Evolutionary conservation across 768 basidiomycete species (phyloP).

Genomic region (Megacollybia marginata): DNA sequence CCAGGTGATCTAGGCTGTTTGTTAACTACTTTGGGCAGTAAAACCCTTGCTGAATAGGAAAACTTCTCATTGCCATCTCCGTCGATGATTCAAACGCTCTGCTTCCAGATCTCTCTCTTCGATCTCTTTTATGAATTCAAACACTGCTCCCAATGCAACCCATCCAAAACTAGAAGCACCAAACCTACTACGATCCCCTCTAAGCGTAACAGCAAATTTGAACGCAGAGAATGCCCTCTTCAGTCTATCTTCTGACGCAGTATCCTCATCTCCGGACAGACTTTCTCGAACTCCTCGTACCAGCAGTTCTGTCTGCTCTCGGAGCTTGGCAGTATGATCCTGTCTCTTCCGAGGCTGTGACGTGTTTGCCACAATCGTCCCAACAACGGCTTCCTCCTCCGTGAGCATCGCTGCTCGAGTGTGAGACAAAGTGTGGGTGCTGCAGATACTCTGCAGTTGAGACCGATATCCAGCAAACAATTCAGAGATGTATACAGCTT

Average conservation of each 20-base stretch:
- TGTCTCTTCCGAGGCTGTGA: slow-evolving; percentile 48
- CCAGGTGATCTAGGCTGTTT: too few relatives aligned
- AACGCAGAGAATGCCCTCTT: slow-evolving; percentile 33
- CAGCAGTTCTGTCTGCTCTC: slow-evolving; percentile 47
- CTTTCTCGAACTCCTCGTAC: slow-evolving; percentile 42
- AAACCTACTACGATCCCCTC: slow-evolving; percentile 23
- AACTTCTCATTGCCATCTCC: too few relatives aligned
- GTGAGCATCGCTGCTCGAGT: slow-evolving; percentile 33
- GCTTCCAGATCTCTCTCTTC: slow-evolving; percentile 21
- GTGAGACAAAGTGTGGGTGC: slow-evolving; percentile 37
- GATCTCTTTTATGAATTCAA: slow-evolving; percentile 43
- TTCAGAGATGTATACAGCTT: slow-evolving; percentile 2
- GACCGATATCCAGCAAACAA: slow-evolving; percentile 34
- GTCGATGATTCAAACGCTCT: too few relatives aligned
- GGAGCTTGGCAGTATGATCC: slow-evolving; percentile 45
- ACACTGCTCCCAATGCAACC: slow-evolving; percentile 50
- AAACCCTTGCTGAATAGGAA: too few relatives aligned
- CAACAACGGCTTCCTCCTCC: slow-evolving; percentile 62
- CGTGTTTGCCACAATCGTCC: slow-evolving; percentile 58
- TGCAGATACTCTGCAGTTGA: slow-evolving; percentile 42
- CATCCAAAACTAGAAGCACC: slow-evolving; percentile 59
- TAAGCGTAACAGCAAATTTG: neutral
- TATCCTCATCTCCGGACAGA: slow-evolving; percentile 39
- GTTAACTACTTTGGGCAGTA: too few relatives aligned
- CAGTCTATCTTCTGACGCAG: slow-evolving; percentile 30